These are phyloP conservation scores for Diaporthe batatas DNA, from an alignment of 2,329 filamentous ascomycete species.

Conservation along the genomic window DNA sequence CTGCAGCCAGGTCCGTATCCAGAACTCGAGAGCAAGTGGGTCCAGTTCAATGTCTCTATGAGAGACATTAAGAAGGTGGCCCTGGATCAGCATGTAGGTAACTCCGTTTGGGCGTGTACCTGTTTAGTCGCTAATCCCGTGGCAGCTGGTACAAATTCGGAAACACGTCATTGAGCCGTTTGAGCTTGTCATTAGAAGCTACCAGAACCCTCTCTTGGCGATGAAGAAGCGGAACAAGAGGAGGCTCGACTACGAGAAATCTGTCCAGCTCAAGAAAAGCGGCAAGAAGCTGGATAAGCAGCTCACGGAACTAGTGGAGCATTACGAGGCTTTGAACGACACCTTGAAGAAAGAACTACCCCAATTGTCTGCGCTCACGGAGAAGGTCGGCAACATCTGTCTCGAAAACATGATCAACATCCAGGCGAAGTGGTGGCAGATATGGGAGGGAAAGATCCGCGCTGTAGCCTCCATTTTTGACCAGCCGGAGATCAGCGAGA, in stretches of 20 bases:
- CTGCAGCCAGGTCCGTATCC: slow-evolving; percentile 79
- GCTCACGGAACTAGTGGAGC: slow-evolving; percentile 84
- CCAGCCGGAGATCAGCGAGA: slow-evolving; percentile 77
- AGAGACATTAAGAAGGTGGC: slow-evolving; percentile 87
- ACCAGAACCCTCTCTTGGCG: slow-evolving; percentile 85
- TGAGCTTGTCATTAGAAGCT: slow-evolving; percentile 60
- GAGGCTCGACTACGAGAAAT: slow-evolving; percentile 89
- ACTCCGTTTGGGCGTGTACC: background rate
- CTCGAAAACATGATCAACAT: slow-evolving; percentile 87
- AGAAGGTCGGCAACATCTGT: slow-evolving; percentile 85
- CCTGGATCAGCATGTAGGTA: slow-evolving; percentile 84
- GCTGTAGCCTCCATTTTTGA: slow-evolving; percentile 77
- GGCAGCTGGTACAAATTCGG: slow-evolving; percentile 74
- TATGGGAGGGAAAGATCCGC: slow-evolving; percentile 87
- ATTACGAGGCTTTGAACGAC: slow-evolving; percentile 92
- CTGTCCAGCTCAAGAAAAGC: slow-evolving; percentile 79
- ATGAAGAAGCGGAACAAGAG: slow-evolving; percentile 97
- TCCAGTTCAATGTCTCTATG: slow-evolving; percentile 88
- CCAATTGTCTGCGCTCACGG: slow-evolving; percentile 83
- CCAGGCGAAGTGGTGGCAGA: slow-evolving; percentile 84
- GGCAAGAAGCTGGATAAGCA: slow-evolving; percentile 92
- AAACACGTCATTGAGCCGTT: slow-evolving; percentile 83
- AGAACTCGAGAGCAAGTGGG: slow-evolving; percentile 94
- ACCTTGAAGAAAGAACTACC: slow-evolving; percentile 94
- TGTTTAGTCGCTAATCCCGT: slow-evolving; percentile 45